Evolutionary conservation across 352 stramenopile genomes (phyloP), one percentile per base, ranked within the genome.

Genomic region (Globisporangium perplexum): DNA sequence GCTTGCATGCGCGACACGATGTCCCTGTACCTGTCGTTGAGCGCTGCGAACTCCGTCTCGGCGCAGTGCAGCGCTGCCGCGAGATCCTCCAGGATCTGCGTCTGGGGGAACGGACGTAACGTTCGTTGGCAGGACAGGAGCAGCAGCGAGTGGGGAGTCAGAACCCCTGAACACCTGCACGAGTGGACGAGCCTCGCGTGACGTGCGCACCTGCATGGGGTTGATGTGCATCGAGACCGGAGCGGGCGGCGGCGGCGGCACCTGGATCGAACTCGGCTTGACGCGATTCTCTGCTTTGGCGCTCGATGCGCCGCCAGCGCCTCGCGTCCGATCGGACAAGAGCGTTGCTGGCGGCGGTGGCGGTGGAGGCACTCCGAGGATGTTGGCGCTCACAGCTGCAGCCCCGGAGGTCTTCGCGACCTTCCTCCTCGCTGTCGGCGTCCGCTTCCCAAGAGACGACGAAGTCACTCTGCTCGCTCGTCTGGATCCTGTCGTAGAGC

Each of bases 41-140:
- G 63, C 22, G 53, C 35, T 23, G 66, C 55, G 46, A 88, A 86
- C 50, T 88, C 77, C 0, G 53, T 51, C 22, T 86, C 74, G 0
- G 71, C 72, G 35, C 47, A 63, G 28, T 62, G 53, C 7, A 88
- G 61, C 1, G 70, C 74, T 1, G 42, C 47, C 1, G 66, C 57
- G 3, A 88, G 53, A 47, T 86, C 77, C 12, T 86, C 66, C 70
- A 88, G 74, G 53, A 88, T 84, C 36, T 83, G 72, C 4, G 65
- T 69, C 77, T 79, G 18, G 11, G 23, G 17, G 38, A 44, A 18
- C 38, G 15, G 12, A 3, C 17, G 3, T 11, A 18, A 3, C 8
- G 30, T 38, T 11, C 10, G n/a, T n/a, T n/a, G n/a, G 15, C 12
- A 38, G 4, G 12, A 15, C 33, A 39, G 12, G 33, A 39, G 33